Conservation (phyloP, 1,139 yeast genomes). For the Sugiyamaella pinicola region DNA sequence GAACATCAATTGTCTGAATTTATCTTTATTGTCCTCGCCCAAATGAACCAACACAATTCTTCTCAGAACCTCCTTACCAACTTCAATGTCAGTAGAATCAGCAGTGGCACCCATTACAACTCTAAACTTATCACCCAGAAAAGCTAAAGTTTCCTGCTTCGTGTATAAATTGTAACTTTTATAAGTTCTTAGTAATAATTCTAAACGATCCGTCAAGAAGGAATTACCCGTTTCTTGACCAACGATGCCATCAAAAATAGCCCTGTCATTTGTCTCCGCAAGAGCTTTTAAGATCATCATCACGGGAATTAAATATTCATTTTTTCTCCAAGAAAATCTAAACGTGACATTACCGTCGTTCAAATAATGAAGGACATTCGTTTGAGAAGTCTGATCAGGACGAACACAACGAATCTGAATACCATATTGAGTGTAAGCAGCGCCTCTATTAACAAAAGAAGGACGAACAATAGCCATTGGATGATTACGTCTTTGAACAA, state of each 20-base stretch:
- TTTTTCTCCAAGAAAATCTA: conserved; percentile 95
- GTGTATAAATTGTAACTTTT: conserved; percentile 77
- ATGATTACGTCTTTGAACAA: conserved; percentile 96
- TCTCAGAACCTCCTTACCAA: conserved; percentile 79
- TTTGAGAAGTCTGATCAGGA: conserved; percentile 96
- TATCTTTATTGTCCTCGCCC: conserved; percentile 62
- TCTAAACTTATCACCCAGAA: conserved; percentile 93
- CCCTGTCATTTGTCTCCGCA: conserved; percentile 88
- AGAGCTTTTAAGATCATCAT: conserved; percentile 91
- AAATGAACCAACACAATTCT: conserved; percentile 91
- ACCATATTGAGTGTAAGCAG: conserved; percentile 85
- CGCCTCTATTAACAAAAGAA: conserved; percentile 91
- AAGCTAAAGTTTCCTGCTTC: conserved; percentile 85
- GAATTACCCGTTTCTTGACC: conserved; percentile 87
- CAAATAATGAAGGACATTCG: conserved; percentile 92
- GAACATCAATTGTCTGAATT: conserved; percentile 81
- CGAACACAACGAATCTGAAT: conserved; percentile 91
- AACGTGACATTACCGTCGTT: conserved; percentile 96
- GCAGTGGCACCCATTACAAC: conserved; percentile 88
- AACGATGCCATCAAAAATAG: conserved; percentile 92
- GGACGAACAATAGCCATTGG: conserved; percentile 98
- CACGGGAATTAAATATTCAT: conserved; percentile 91
- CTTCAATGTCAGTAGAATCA: conserved; percentile 85
- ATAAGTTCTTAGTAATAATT: conserved; percentile 83
- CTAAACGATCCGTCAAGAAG: conserved; percentile 96